Evolutionary conservation across 176 grass and related monocot genomes (phyloP).

Genomic region (Neostapfia colusana): DNA sequence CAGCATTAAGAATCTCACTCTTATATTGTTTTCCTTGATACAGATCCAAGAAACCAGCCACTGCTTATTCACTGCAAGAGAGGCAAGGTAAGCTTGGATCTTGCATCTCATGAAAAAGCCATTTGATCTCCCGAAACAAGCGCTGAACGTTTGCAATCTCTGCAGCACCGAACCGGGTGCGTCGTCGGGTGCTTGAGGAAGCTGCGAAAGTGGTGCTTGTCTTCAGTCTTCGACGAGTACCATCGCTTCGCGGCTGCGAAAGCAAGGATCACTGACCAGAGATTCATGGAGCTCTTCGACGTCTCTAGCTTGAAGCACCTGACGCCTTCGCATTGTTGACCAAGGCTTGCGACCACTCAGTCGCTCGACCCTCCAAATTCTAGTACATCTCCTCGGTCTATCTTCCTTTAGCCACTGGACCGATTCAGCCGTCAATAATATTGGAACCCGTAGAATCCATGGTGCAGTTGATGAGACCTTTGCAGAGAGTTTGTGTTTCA

Average conservation of each 20-base stretch:
- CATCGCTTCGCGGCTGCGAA: slow-evolving; percentile 65
- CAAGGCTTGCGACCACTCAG: slow-evolving; percentile 9
- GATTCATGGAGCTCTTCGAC: slow-evolving; percentile 83
- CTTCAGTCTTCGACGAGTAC: slow-evolving; percentile 78
- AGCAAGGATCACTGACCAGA: slow-evolving; percentile 58
- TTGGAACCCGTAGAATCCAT: slow-evolving; percentile 47
- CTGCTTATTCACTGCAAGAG: slow-evolving; percentile 84
- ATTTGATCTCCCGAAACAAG: background rate
- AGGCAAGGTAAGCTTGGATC: slow-evolving; percentile 54
- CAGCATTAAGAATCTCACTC: slow-evolving; percentile 19
- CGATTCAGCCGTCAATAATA: slow-evolving; percentile 53
- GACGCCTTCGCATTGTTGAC: slow-evolving; percentile 46
- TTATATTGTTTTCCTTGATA: slow-evolving; percentile 9
- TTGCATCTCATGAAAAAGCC: background rate
- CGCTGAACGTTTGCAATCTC: slow-evolving; percentile 13
- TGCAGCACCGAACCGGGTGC: slow-evolving; percentile 83
- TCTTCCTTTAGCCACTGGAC: slow-evolving; percentile 23
- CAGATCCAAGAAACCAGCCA: slow-evolving; percentile 74
- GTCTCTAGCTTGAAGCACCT: slow-evolving; percentile 60
- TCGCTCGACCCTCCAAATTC: background rate
- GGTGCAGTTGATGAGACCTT: slow-evolving; percentile 31
- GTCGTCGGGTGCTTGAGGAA: slow-evolving; percentile 77
- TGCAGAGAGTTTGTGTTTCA: too few relatives aligned
- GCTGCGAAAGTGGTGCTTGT: slow-evolving; percentile 68
- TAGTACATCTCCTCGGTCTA: slow-evolving; percentile 32